phyloP scores from a whole-genome alignment of 805 yeast species.

The Hanseniaspora mollemarum region DNA sequence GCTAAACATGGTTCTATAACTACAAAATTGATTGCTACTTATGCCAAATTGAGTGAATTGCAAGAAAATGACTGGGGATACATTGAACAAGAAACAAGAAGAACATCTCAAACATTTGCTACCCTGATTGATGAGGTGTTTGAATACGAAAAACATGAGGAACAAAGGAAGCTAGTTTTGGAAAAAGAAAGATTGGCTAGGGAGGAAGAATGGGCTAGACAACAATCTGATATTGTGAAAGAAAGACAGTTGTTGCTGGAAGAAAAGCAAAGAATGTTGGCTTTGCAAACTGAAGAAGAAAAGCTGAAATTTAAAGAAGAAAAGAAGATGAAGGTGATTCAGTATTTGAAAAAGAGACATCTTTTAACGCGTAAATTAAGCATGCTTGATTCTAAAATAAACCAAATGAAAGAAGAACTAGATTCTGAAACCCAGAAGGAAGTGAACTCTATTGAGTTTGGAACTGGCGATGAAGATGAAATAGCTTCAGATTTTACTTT shows the following conservation, averaged over 20 bases:
- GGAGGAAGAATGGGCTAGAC: slow-evolving; percentile 21
- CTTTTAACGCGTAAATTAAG: background rate
- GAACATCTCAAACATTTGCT: slow-evolving; percentile 71
- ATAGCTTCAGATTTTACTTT: slow-evolving; percentile 11
- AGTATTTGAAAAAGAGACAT: background rate
- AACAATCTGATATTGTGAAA: slow-evolving; percentile 22
- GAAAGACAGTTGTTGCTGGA: slow-evolving; percentile 21
- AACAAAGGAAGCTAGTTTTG: slow-evolving; percentile 36
- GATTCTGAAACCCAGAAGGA: slow-evolving; percentile 15
- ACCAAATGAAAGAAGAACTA: slow-evolving; percentile 18
- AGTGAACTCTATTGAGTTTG: background rate
- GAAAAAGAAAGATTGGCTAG: slow-evolving; percentile 29
- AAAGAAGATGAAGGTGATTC: background rate
- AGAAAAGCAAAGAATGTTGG: slow-evolving; percentile 25
- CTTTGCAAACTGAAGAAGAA: slow-evolving; percentile 22
- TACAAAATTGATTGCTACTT: slow-evolving; percentile 55
- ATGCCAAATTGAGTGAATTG: slow-evolving; percentile 50
- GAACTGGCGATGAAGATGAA: background rate
- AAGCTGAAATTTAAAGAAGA: slow-evolving; percentile 2
- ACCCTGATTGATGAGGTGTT: slow-evolving; percentile 65
- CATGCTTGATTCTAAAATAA: background rate
- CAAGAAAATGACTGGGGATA: slow-evolving; percentile 56
- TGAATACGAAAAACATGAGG: slow-evolving; percentile 57
- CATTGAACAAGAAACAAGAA: slow-evolving; percentile 58
- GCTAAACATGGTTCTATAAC: slow-evolving; percentile 61